phyloP scores from a whole-genome alignment of 2,329 filamentous ascomycete species.

The Aspergillus pseudoviridinutans region DNA sequence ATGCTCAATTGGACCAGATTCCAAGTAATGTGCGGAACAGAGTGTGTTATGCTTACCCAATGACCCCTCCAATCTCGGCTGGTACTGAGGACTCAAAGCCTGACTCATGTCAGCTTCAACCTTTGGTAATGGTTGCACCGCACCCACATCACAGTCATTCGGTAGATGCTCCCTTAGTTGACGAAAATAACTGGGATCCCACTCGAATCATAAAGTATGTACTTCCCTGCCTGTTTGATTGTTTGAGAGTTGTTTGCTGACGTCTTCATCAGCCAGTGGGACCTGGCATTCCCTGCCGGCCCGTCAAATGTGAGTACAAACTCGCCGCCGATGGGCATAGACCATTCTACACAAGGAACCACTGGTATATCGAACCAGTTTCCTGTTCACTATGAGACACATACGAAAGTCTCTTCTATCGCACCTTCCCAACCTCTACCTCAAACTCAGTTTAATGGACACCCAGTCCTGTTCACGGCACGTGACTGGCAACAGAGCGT shows the following conservation, averaged over 20 bases:
- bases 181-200: slow-evolving; percentile 77
- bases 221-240: neutral
- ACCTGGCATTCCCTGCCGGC: slow-evolving; percentile 82
- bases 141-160: slow-evolving; percentile 37
- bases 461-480: slow-evolving; percentile 40
- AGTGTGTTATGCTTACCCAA: slow-evolving; percentile 60
- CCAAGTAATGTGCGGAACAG: slow-evolving; percentile 42
- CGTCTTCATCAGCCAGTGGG: slow-evolving; percentile 70
- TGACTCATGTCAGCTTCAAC: slow-evolving; percentile 71
- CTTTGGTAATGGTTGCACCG: slow-evolving; percentile 41
- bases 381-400: slow-evolving; percentile 31
- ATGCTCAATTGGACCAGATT: slow-evolving; percentile 48
- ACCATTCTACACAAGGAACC: slow-evolving; percentile 25
- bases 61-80: slow-evolving; percentile 75
- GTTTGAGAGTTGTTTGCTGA: slow-evolving; percentile 24
- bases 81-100: slow-evolving; percentile 69
- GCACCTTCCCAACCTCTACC: slow-evolving; percentile 29
- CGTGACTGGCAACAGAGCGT: slow-evolving; percentile 48
- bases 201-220: slow-evolving; percentile 84
- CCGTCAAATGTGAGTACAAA: slow-evolving; percentile 39
- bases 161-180: slow-evolving; percentile 55
- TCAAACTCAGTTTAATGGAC: slow-evolving; percentile 30
- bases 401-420: slow-evolving; percentile 26
- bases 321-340: slow-evolving; percentile 39
- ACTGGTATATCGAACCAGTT: slow-evolving; percentile 29